A percentile compares a stretch with the other conserved stretches of the same genome.
Evolutionary conservation across 1,139 yeast genomes (phyloP).

Genomic region (Hyphopichia wangnamkhiaoensis): DNA sequence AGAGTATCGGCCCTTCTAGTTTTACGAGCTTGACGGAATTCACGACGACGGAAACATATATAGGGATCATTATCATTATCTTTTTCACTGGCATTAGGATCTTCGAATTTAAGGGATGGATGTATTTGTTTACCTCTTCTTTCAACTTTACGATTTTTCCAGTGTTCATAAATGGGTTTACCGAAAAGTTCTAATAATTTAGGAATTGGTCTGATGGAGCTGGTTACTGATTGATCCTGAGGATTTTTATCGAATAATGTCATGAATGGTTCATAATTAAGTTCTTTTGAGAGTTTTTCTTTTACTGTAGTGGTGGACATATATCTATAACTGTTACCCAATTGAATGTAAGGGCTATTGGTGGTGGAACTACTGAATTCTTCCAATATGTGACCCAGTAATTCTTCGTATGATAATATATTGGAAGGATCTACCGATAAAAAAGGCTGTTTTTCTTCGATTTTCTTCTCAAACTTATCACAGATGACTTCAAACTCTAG

Average conservation of each 20-base stretch:
- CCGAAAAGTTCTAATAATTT: conserved; percentile 67
- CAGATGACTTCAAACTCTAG: conserved; percentile 84
- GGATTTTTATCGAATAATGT: conserved; percentile 54
- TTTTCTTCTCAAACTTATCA: conserved; percentile 70
- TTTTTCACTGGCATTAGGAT: conserved; percentile 71
- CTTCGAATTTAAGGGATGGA: conserved; percentile 82
- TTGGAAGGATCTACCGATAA: conserved; percentile 81
- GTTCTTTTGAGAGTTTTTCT: conserved; percentile 42
- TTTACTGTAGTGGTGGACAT: conserved; percentile 39
- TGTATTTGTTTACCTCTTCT: conserved; percentile 71
- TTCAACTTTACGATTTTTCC: conserved; percentile 72
- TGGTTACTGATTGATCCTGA: conserved; percentile 20
- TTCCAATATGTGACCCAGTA: conserved; percentile 49
- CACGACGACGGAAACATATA: conserved; percentile 93
- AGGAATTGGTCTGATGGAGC: conserved; percentile 44
- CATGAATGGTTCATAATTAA: conserved; percentile 40
- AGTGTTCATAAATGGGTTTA: conserved; percentile 69
- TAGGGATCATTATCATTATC: conserved; percentile 93
- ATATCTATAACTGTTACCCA: conserved; percentile 34
- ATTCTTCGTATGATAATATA: conserved; percentile 68
- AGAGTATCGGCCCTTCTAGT: conserved; percentile 93
- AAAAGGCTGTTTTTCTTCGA: conserved; percentile 85
- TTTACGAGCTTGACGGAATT: conserved; percentile 91
- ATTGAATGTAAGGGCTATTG: conserved; percentile 30
- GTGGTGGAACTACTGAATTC: conserved; percentile 32